phyloP scores from a whole-genome alignment of 2,329 filamentous ascomycete genomes.

The Penicillium sp. region DNA sequence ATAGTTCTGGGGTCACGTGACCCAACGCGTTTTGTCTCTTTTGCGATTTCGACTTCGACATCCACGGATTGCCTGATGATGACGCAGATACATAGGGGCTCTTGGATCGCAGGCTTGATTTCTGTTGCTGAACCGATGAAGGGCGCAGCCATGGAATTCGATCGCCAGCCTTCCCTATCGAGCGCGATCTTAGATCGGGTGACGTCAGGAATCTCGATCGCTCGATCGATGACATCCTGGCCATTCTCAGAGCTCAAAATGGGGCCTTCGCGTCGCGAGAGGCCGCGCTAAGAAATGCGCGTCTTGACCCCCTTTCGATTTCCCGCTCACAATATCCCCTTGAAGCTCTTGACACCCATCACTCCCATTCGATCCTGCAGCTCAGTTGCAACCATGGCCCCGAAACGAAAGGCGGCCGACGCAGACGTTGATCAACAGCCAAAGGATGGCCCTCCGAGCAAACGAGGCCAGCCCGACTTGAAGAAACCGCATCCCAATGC shows the following conservation, averaged over 20 bases:
- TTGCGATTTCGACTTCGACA: too few relatives aligned
- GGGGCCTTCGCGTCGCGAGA: constrained; percentile 1
- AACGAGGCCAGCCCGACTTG: constrained; percentile 19
- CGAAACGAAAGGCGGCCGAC: constrained; percentile 27
- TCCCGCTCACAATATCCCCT: not conserved
- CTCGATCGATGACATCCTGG: constrained; percentile 18
- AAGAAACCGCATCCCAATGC: constrained; percentile 34
- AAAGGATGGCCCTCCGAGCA: constrained; percentile 16
- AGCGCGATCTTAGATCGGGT: constrained; percentile 12
- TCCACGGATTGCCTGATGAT: too few relatives aligned
- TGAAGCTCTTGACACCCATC: not conserved
- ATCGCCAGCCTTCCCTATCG: not conserved
- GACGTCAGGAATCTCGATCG: constrained; percentile 24
- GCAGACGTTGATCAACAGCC: constrained; percentile 4
- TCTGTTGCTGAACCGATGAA: too few relatives aligned
- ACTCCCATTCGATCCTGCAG: not conserved
- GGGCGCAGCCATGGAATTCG: constrained; percentile 9
- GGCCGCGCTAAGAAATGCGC: not conserved
- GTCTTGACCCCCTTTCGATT: not conserved
- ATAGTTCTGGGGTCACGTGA: too few relatives aligned
- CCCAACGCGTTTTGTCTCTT: too few relatives aligned
- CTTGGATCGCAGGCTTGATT: not conserved
- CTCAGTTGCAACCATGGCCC: constrained; percentile 19
- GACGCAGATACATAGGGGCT: too few relatives aligned
- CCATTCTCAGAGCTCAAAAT: constrained; percentile 8